Conservation (phyloP, 2,329 filamentous ascomycete species). For the Fusarium protoensiforme region DNA sequence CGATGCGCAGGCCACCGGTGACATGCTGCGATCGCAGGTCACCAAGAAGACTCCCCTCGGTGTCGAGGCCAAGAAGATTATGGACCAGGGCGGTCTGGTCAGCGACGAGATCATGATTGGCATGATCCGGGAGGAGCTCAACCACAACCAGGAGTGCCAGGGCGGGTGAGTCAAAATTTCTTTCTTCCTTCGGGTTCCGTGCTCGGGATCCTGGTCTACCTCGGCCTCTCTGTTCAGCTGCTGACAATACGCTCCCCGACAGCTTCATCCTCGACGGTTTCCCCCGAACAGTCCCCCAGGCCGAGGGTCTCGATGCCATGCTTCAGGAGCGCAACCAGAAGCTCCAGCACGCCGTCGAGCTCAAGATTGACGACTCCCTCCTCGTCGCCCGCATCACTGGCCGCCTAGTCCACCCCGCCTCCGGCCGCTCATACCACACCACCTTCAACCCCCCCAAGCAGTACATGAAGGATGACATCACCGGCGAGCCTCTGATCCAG, state of each 20-base stretch:
- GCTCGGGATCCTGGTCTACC: slow-evolving; percentile 6
- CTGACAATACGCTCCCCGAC: slow-evolving; percentile 33
- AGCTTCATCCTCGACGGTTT: slow-evolving; percentile 99
- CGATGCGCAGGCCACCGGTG: slow-evolving; percentile 83
- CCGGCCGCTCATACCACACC: slow-evolving; percentile 96
- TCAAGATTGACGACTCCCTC: slow-evolving; percentile 94
- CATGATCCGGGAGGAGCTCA: slow-evolving; percentile 98
- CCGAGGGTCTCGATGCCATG: slow-evolving; percentile 95
- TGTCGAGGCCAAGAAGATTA: slow-evolving; percentile 99
- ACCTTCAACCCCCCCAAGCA: slow-evolving; percentile 98
- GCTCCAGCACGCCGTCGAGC: slow-evolving; percentile 94
- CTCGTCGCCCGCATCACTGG: slow-evolving; percentile 97
- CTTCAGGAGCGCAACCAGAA: slow-evolving; percentile 80
- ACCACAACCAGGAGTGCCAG: slow-evolving; percentile 94
- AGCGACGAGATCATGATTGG: slow-evolving; percentile 99
- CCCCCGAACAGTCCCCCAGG: slow-evolving; percentile 95
- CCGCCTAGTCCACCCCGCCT: slow-evolving; percentile 93
- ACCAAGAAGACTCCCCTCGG: slow-evolving; percentile 96
- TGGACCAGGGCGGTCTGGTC: slow-evolving; percentile 97
- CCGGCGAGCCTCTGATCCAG: slow-evolving; percentile 95
- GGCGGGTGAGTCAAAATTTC: slow-evolving; percentile 76
- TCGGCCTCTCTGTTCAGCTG: slow-evolving; percentile 12
- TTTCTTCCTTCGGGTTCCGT: background rate
- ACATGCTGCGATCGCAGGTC: slow-evolving; percentile 99
- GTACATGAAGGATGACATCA: slow-evolving; percentile 94